A percentile compares a stretch with the other conserved stretches of the same genome.
Evolutionary conservation across 345 rosid species (phyloP).

Genomic region (Pistacia vera): DNA sequence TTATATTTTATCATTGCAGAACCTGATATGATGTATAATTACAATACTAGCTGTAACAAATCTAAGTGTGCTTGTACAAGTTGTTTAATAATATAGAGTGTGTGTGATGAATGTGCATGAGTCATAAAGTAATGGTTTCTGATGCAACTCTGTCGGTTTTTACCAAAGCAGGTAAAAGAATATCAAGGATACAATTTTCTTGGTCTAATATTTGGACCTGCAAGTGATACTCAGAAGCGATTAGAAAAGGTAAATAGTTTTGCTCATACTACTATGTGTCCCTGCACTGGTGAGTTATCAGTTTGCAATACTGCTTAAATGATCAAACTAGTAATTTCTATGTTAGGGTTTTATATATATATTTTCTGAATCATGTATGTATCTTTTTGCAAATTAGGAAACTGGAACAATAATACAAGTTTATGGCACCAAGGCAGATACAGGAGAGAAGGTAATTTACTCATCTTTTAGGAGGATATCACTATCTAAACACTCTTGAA

Average conservation of each 20-base stretch:
- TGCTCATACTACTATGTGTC: slow-evolving; percentile 5
- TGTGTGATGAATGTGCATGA: background rate
- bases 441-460: slow-evolving; percentile 66
- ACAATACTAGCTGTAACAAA: too few relatives aligned
- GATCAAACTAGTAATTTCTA: background rate
- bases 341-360: background rate
- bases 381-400: slow-evolving; percentile 53
- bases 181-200: slow-evolving; percentile 74
- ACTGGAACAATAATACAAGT: slow-evolving; percentile 80
- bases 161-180: slow-evolving; percentile 61
- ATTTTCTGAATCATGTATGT: background rate
- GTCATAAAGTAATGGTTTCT: slow-evolving; percentile 1
- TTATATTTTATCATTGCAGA: background rate
- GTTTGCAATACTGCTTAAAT: background rate
- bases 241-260: slow-evolving; percentile 68
- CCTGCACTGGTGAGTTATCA: background rate
- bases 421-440: slow-evolving; percentile 54
- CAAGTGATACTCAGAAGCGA: slow-evolving; percentile 73
- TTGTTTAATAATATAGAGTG: background rate
- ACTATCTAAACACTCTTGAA: background rate
- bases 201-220: slow-evolving; percentile 78
- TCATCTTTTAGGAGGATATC: slow-evolving; percentile 4
- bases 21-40: background rate
- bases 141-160: background rate
- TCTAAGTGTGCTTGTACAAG: background rate